Base-by-base conservation (phyloP, 1,139 yeast species). In the Yamadazyma epiphylla region DNA sequence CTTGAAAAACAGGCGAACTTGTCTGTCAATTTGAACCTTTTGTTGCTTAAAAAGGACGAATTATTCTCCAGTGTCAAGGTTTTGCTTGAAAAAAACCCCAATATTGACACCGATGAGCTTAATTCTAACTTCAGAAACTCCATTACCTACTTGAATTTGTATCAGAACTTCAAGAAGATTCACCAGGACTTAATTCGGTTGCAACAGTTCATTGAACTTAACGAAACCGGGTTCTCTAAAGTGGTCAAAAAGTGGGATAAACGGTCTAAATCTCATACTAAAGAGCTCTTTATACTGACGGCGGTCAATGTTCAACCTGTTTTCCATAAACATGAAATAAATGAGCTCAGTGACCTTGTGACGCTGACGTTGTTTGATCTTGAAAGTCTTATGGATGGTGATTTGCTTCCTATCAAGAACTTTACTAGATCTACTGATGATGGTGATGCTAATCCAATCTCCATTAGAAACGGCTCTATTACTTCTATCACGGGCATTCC, bases 201-300 rank as follows among this genome's bases (percentile, higher is more conserved):
- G 17, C 95, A 91, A 51, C 96, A 89, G 55, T 91, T 86, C 57
- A 88, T 91, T 25, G 96, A 89, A 53, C 67, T 91, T 38, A 91
- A 91, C 52, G 96, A 91, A 49, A 87, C 95, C 0, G 98, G 97
- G 12, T 91, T 91, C 57, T 80, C 94, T 19, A 91, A 91, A 58
- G 97, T 87, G 20, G 74, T 91, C 46, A 91, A 91, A 54, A 91
- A 91, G 61, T 91, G 98, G 98, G 98, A 91, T 57, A 91, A 91
- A 58, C 70, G 97, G 38, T 87, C 96, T 13, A 88, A 89, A 48
- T 85, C 95, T 2, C 95, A 87, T 45, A 89, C 96, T 7, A 88
- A 88, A 52, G 98, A 91, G 54, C 68, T 91, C 31, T 91, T 89
- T 53, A 70, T 91, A 26, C 80, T 87, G 29, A 80, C 96, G 1